These are phyloP conservation scores for Dictyostelium firmibasis DNA, from an alignment of 78 protist genomes.

Conservation along the genomic window DNA sequence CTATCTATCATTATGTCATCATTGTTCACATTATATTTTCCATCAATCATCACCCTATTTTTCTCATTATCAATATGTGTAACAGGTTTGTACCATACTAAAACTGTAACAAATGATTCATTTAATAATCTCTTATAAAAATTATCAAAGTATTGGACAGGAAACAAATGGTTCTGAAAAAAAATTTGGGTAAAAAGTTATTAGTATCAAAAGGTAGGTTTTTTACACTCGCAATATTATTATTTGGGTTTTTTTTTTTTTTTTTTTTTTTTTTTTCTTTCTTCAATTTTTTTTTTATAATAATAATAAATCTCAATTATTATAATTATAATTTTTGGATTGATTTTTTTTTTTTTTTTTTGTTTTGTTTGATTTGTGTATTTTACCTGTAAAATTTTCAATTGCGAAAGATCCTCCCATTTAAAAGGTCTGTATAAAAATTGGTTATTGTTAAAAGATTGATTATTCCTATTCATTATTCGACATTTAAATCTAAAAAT, in stretches of 20 bases:
- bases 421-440: conserved; percentile 17
- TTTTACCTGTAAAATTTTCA: conserved; percentile 19
- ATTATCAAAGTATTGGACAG: conserved; percentile 40
- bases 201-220: too few species aligned
- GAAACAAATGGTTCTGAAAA: conserved; percentile 28
- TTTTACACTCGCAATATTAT: too few species aligned
- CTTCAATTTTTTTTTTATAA: too few species aligned
- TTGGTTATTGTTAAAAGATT: neutral
- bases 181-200: neutral
- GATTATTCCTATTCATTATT: neutral
- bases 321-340: too few species aligned
- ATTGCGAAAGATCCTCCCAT: conserved; percentile 4
- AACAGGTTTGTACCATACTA: neutral
- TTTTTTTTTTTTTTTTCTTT: too few species aligned
- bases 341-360: too few species aligned
- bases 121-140: conserved; percentile 20
- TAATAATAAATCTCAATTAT: too few species aligned
- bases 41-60: neutral
- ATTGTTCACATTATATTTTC: neutral
- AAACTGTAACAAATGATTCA: conserved; percentile 3
- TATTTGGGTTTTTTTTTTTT: too few species aligned
- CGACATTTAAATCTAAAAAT: neutral
- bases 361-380: neutral
- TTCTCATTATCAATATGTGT: neutral
- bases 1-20: neutral